A percentile compares a stretch with the other conserved stretches of the same genome.
Conservation (phyloP, 2,329 filamentous ascomycete species). For the Colletotrichum tamarilloi region DNA sequence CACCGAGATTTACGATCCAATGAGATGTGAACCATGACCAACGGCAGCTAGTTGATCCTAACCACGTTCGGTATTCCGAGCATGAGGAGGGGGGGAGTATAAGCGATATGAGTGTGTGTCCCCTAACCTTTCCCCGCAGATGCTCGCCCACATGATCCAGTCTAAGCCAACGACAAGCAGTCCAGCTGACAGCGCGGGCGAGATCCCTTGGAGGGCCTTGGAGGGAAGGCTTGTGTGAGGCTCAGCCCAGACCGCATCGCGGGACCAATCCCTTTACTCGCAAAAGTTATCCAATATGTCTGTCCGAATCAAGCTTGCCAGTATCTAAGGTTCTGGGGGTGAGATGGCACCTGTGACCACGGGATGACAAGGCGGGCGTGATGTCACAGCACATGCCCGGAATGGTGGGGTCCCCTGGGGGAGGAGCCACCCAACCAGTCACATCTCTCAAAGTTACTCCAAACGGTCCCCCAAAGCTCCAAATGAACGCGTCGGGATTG, state of each 20-base stretch:
- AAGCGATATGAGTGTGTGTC: not conserved
- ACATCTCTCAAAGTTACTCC: not conserved
- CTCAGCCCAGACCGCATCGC: not conserved
- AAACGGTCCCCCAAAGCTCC: not conserved
- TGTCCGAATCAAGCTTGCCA: not conserved
- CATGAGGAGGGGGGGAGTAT: not conserved
- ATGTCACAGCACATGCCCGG: constrained; percentile 4
- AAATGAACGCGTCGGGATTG: not conserved
- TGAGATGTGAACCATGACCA: not conserved
- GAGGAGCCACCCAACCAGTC: not conserved
- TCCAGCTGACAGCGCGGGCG: constrained; percentile 2
- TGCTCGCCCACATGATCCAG: not conserved
- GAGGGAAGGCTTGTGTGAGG: not conserved
- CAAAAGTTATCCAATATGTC: not conserved
- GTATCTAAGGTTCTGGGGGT: not conserved
- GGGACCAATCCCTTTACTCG: not conserved
- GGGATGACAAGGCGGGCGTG: constrained; percentile 6
- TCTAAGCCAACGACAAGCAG: not conserved
- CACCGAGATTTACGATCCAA: not conserved
- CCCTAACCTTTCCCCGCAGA: constrained; percentile 9
- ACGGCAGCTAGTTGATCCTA: not conserved
- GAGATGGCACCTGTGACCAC: constrained; percentile 10
- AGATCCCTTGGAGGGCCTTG: not conserved
- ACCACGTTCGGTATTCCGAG: not conserved
- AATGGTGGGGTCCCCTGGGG: not conserved